Evolutionary conservation across 1,139 yeast species (phyloP).

Genomic region (Suhomyces chickasaworum): DNA sequence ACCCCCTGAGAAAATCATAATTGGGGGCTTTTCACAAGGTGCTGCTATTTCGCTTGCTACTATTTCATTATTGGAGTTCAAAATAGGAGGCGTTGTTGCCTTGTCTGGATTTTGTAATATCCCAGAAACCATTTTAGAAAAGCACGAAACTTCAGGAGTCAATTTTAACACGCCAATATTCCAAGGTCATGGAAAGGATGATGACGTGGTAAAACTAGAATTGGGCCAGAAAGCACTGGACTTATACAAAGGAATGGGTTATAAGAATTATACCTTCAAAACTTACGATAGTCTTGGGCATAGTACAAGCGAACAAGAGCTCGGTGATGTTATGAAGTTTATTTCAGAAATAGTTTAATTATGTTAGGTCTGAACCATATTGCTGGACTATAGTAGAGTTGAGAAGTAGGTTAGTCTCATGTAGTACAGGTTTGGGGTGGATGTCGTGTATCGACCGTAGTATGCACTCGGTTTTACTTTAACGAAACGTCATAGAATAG

Average conservation of each 20-base stretch:
- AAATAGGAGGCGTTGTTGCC: conserved; percentile 77
- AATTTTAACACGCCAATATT: conserved; percentile 75
- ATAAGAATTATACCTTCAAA: conserved; percentile 55
- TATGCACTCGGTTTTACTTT: not conserved
- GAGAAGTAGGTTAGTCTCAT: too few species aligned
- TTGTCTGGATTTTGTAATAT: conserved; percentile 80
- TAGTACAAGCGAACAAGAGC: conserved; percentile 65
- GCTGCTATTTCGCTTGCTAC: conserved; percentile 75
- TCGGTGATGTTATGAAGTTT: conserved; percentile 60
- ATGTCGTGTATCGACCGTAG: not conserved
- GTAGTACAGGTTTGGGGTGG: too few species aligned
- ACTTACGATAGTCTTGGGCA: conserved; percentile 68
- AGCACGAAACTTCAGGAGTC: conserved; percentile 23
- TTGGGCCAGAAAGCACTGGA: conserved; percentile 53
- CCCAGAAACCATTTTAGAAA: conserved; percentile 37
- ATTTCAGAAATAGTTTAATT: conserved; percentile 25
- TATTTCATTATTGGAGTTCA: conserved; percentile 47
- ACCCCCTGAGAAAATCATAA: conserved; percentile 66
- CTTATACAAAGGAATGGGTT: conserved; percentile 52
- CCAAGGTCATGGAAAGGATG: conserved; percentile 85
- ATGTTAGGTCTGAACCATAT: not conserved
- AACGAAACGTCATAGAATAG: not conserved
- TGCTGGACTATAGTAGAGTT: not conserved
- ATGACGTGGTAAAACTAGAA: conserved; percentile 59
- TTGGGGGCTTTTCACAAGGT: conserved; percentile 97